Percentiles rank a stretch among this genome's conserved stretches.
Evolutionary conservation across 192 early-diverging fungal genomes (phyloP).

Genomic region (Spinellus fusiger): DNA sequence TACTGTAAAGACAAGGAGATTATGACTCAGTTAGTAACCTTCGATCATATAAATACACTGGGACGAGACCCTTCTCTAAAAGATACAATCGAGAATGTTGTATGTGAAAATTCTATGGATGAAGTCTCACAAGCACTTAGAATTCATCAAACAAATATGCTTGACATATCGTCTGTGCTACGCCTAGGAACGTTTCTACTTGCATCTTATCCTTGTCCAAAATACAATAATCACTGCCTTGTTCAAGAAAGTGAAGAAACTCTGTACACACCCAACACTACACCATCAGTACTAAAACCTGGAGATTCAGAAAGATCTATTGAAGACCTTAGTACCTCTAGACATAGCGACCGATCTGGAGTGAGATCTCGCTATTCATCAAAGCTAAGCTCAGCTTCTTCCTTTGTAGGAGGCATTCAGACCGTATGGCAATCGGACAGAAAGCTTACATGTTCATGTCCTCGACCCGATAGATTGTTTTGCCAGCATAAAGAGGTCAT

Average conservation of each 20-base stretch:
- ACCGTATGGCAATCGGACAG: slow-evolving; percentile 8
- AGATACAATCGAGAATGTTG: background rate
- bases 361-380: slow-evolving; percentile 2
- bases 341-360: background rate
- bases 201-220: slow-evolving; percentile 24
- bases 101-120: background rate
- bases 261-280: background rate
- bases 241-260: background rate
- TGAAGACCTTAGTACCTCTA: background rate
- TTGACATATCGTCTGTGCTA: slow-evolving; percentile 25
- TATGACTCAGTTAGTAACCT: slow-evolving; percentile 48
- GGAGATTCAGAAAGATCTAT: background rate
- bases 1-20: slow-evolving; percentile 31
- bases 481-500: slow-evolving; percentile 18
- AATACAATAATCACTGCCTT: slow-evolving; percentile 13
- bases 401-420: background rate
- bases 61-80: slow-evolving; percentile 23
- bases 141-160: slow-evolving; percentile 10
- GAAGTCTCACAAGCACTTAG: background rate
- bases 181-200: slow-evolving; percentile 20
- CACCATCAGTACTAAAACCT: background rate
- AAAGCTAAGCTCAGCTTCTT: slow-evolving; percentile 10
- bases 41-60: slow-evolving; percentile 45
- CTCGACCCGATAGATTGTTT: slow-evolving; percentile 16
- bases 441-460: slow-evolving; percentile 9